Evolutionary conservation across 768 basidiomycete species (phyloP), one percentile per base, ranked within the genome.

Genomic region (Baorangia bicolor): DNA sequence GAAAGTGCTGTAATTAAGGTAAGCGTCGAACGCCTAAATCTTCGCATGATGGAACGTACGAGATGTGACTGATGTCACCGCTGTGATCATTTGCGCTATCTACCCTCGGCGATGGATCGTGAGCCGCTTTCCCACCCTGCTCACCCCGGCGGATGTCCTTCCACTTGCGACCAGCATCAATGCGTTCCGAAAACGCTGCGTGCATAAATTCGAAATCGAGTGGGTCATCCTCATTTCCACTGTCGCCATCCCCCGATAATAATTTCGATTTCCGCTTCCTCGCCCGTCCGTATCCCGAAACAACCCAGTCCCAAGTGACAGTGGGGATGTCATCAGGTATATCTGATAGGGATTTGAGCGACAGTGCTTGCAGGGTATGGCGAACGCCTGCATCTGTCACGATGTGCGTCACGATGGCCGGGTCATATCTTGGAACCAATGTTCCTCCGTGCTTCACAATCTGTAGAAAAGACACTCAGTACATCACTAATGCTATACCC

Each of bases 251-350:
- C 6, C 12, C 51, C 41, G 12, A 23, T 1, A 30, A 39, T 54
- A 16, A 25, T 20, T 59, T 45, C 42, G 52, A 50, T 41, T 62
- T 23, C 45, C 54, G 43, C 53, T 56, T 63, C 59, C 60, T 51
- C 57, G 49, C 57, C 40, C 59, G 64, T 33, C 67, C 65, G 9
- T 77, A 69, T 11, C 78, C 78, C 5, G 76, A 72, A 4, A 77
- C 56, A 10, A 87, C 74, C 86, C 87, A 90, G 14, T 63, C 61
- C 88, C 87, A 89, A 35, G 64, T 81, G 31, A 89, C 78, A 12
- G 82, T 84, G 11, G 86, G 84, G 12, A 89, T 84, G 40, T 81
- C 73, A n/a, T 76, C 66, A 5, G 89, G 88, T 41, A 92, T 85
- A 5, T 88, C 79, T 8, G 67, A 69, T 16, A 86, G 67, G 6